Percentiles rank a stretch among this genome's conserved stretches.
phyloP scores from a whole-genome alignment of 106 monocot genomes.

The Dendrobium huoshanense region DNA sequence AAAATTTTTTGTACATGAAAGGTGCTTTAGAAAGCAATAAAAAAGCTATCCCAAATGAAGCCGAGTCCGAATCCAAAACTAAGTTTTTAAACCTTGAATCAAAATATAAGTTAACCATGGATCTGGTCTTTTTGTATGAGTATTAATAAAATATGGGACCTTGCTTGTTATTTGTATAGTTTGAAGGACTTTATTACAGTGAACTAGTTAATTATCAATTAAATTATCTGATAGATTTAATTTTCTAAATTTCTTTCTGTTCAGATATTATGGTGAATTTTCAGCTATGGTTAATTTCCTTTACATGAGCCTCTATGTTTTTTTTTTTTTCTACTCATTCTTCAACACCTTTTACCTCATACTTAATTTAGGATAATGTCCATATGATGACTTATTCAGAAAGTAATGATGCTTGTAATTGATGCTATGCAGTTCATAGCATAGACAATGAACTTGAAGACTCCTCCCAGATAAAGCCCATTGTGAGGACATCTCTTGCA shows the following conservation, averaged over 20 bases:
- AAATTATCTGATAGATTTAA: not conserved
- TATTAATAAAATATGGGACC: not conserved
- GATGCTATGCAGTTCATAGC: conserved; percentile 48
- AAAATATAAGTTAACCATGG: too few relatives aligned
- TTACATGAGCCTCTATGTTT: too few relatives aligned
- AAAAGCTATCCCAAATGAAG: too few relatives aligned
- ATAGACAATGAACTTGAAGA: conserved; percentile 68
- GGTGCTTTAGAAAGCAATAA: too few relatives aligned
- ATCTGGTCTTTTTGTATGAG: too few relatives aligned
- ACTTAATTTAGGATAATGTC: too few relatives aligned
- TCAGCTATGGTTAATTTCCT: too few relatives aligned
- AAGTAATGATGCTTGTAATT: not conserved
- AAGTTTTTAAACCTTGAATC: too few relatives aligned
- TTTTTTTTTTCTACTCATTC: too few relatives aligned
- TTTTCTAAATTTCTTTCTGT: not conserved
- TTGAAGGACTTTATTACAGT: not conserved
- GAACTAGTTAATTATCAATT: not conserved
- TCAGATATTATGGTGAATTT: not conserved
- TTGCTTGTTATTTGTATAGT: not conserved
- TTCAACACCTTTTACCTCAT: too few relatives aligned
- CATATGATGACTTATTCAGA: not conserved
- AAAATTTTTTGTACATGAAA: too few relatives aligned
- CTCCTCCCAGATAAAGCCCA: conserved; percentile 45
- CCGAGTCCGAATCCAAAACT: too few relatives aligned
- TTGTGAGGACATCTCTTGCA: conserved; percentile 40